phyloP scores from a whole-genome alignment of 2,329 filamentous ascomycete species.

The Pyricularia sp. region DNA sequence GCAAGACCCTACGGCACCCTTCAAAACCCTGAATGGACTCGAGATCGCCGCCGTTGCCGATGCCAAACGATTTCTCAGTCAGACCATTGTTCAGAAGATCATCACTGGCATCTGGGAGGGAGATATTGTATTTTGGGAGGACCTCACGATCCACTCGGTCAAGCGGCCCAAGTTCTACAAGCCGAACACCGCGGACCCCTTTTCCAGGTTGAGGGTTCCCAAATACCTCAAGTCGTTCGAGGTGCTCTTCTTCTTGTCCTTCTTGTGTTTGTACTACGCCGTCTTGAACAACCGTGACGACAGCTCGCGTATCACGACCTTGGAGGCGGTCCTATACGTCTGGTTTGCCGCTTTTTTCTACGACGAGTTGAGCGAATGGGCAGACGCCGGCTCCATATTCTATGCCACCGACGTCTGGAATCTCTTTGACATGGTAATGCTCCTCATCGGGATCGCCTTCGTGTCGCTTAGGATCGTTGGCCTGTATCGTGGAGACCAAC shows the following conservation, averaged over 20 bases:
- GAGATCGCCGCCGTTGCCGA: slow-evolving; percentile 77
- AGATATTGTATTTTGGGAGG: slow-evolving; percentile 81
- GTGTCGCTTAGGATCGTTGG: slow-evolving; percentile 54
- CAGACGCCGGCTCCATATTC: slow-evolving; percentile 78
- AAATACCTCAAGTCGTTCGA: slow-evolving; percentile 81
- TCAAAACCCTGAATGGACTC: slow-evolving; percentile 73
- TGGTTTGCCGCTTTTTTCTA: slow-evolving; percentile 86
- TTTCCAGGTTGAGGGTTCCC: slow-evolving; percentile 40
- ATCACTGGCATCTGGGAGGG: slow-evolving; percentile 80
- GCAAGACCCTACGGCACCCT: slow-evolving; percentile 59
- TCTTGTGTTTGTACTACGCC: slow-evolving; percentile 75
- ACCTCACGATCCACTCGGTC: slow-evolving; percentile 58
- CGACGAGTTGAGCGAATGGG: slow-evolving; percentile 76
- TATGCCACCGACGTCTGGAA: slow-evolving; percentile 81
- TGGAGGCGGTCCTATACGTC: slow-evolving; percentile 68
- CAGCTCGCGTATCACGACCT: slow-evolving; percentile 51
- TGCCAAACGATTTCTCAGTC: slow-evolving; percentile 77
- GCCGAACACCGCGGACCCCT: slow-evolving; percentile 55
- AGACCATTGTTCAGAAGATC: slow-evolving; percentile 72
- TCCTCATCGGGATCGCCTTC: slow-evolving; percentile 49
- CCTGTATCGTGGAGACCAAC: slow-evolving; percentile 45
- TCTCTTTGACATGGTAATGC: slow-evolving; percentile 63
- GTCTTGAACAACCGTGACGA: slow-evolving; percentile 70
- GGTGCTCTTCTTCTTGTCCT: slow-evolving; percentile 68
- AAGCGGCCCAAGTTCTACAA: slow-evolving; percentile 76